Percentiles rank a stretch among this genome's conserved stretches.
phyloP scores from a whole-genome alignment of 768 basidiomycete species.

The Epithele typhae region DNA sequence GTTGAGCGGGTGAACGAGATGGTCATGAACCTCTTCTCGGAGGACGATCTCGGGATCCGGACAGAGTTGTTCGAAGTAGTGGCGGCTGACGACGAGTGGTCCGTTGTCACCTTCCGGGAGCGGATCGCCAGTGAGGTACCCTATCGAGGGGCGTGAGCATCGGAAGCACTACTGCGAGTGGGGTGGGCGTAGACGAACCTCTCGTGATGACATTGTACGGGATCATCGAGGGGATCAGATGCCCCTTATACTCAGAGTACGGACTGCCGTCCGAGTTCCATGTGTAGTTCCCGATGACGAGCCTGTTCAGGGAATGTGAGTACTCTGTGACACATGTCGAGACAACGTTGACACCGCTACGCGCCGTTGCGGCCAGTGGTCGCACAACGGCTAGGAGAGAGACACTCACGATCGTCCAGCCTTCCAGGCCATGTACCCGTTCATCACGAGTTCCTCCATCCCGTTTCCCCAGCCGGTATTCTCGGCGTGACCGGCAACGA shows the following conservation, averaged over 20 bases:
- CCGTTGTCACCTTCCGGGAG: constrained; percentile 31
- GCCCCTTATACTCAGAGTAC: constrained; percentile 45
- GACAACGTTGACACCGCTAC: no score
- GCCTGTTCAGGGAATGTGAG: no score
- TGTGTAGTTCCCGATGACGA: constrained; percentile 56
- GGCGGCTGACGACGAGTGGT: constrained; percentile 41
- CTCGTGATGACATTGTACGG: constrained; percentile 50
- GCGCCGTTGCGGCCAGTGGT: no score
- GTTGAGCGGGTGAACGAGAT: constrained; percentile 20
- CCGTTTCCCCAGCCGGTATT: constrained; percentile 55
- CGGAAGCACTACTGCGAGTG: background rate
- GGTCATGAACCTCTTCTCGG: constrained; percentile 22
- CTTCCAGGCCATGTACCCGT: constrained; percentile 42
- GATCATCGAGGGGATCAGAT: constrained; percentile 46
- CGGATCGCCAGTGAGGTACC: constrained; percentile 41
- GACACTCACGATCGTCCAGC: constrained; percentile 43
- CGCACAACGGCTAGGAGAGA: no score
- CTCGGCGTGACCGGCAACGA: background rate
- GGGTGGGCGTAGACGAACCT: constrained; percentile 26
- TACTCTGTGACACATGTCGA: no score
- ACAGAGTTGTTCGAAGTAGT: constrained; percentile 46
- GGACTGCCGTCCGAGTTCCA: constrained; percentile 42
- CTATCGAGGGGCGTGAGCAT: constrained; percentile 15
- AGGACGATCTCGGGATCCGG: constrained; percentile 34
- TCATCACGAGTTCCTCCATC: constrained; percentile 53